phyloP scores from a whole-genome alignment of 306 rosid species.

The Cucurbita argyrosperma region DNA sequence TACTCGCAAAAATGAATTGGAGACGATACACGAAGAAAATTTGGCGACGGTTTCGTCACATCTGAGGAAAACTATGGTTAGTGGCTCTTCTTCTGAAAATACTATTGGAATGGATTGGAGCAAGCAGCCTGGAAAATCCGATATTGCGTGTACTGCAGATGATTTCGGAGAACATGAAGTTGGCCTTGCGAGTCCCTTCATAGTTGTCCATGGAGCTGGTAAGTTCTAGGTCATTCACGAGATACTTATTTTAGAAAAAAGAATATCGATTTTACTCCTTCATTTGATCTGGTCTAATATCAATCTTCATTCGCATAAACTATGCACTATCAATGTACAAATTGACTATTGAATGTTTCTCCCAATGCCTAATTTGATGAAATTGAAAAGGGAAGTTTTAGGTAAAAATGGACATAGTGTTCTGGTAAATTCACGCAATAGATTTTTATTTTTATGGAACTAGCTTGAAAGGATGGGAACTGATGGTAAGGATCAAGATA shows the following conservation, averaged over 20 bases:
- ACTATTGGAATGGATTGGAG: conserved; percentile 95
- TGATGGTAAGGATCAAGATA: background rate
- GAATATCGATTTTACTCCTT: background rate
- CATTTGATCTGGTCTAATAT: background rate
- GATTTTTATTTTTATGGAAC: background rate
- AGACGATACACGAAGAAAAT: conserved; percentile 59
- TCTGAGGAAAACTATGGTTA: conserved; percentile 54
- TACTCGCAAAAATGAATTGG: conserved; percentile 71
- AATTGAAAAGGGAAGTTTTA: background rate
- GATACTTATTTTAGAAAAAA: background rate
- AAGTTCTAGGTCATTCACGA: conserved; percentile 1
- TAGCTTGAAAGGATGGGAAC: background rate
- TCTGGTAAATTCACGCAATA: background rate
- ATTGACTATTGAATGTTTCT: background rate
- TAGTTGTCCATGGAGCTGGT: conserved; percentile 99
- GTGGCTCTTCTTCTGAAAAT: conserved; percentile 23
- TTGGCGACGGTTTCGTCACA: conserved; percentile 57
- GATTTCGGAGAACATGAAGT: conserved; percentile 34
- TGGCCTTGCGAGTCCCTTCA: conserved; percentile 31
- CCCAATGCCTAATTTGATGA: background rate
- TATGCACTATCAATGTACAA: background rate
- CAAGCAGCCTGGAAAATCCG: conserved; percentile 44
- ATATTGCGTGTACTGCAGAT: conserved; percentile 22
- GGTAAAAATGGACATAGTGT: background rate
- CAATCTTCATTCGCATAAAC: background rate